Percentiles rank a stretch among this genome's conserved stretches.
Evolutionary conservation across 2,329 filamentous ascomycete species (phyloP).

Genomic region (Pseudofabraea citricarpa): DNA sequence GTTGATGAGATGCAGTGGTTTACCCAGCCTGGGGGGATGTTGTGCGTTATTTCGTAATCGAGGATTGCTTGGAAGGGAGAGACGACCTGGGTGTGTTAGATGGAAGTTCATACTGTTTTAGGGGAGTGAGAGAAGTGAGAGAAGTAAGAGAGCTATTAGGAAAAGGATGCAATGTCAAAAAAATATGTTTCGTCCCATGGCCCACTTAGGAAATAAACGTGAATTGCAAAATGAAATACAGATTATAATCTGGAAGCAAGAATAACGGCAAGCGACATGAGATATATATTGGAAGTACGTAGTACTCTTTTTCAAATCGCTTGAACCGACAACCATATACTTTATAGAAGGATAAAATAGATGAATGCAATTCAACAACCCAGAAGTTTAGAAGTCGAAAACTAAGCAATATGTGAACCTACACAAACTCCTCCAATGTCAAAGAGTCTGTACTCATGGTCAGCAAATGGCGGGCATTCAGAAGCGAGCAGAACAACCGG

Average conservation of each 20-base stretch:
- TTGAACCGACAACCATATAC: neutral
- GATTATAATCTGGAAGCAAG: too few relatives aligned
- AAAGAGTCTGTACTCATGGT: slow-evolving; percentile 51
- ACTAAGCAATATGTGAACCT: slow-evolving; percentile 41
- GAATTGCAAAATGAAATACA: too few relatives aligned
- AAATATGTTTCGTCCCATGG: too few relatives aligned
- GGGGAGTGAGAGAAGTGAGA: too few relatives aligned
- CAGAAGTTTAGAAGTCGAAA: neutral
- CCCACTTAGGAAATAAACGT: too few relatives aligned
- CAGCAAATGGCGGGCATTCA: slow-evolving; percentile 2
- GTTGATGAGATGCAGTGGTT: slow-evolving; percentile 83
- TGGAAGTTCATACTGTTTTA: too few relatives aligned
- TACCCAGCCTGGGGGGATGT: slow-evolving; percentile 83
- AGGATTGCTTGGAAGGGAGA: slow-evolving; percentile 92
- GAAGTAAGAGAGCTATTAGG: too few relatives aligned
- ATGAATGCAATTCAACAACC: neutral
- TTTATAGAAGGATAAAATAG: neutral
- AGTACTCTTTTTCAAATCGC: too few relatives aligned
- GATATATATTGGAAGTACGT: too few relatives aligned
- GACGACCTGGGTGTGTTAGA: slow-evolving; percentile 59
- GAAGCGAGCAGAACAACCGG: neutral
- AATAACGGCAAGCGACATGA: too few relatives aligned
- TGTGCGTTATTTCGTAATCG: slow-evolving; percentile 74
- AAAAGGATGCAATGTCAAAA: too few relatives aligned
- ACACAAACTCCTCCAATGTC: slow-evolving; percentile 97